Conservation (phyloP, 2,329 filamentous ascomycete species). For the Torrubiellomyces zombiae region DNA sequence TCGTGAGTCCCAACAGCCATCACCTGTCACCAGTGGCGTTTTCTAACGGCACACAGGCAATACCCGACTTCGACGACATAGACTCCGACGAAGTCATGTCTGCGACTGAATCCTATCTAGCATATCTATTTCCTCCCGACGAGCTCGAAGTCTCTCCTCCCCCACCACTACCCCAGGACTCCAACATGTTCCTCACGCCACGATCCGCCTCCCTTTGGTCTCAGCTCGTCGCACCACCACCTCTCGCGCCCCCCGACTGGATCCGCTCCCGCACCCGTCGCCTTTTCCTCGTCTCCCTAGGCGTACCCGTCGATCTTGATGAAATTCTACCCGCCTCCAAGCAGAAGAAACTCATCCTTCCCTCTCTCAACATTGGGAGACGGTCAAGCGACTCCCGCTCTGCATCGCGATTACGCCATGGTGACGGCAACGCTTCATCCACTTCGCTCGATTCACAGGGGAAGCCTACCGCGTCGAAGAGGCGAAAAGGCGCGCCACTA, state of each 20-base stretch:
- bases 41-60: conserved; percentile 29
- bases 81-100: conserved; percentile 41
- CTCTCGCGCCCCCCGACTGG: conserved; percentile 93
- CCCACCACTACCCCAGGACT: conserved; percentile 33
- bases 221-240: conserved; percentile 85
- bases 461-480: conserved; percentile 27
- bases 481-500: conserved; percentile 42
- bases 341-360: conserved; percentile 91
- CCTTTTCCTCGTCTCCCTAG: conserved; percentile 86
- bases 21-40: conserved; percentile 1
- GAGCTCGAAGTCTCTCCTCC: conserved; percentile 32
- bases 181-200: conserved; percentile 64
- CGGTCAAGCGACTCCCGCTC: conserved; percentile 38
- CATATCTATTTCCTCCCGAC: conserved; percentile 46
- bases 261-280: conserved; percentile 88
- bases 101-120: conserved; percentile 48
- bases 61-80: conserved; percentile 51
- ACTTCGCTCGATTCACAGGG: conserved; percentile 44
- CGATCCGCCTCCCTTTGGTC: conserved; percentile 88
- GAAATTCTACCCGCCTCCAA: conserved; percentile 95
- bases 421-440: conserved; percentile 35
- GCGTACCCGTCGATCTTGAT: conserved; percentile 89
- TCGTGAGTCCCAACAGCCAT: conserved; percentile 24
- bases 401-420: conserved; percentile 27
- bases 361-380: conserved; percentile 61